phyloP scores from a whole-genome alignment of 345 rosid genomes.

The Sisymbrium altissimum region DNA sequence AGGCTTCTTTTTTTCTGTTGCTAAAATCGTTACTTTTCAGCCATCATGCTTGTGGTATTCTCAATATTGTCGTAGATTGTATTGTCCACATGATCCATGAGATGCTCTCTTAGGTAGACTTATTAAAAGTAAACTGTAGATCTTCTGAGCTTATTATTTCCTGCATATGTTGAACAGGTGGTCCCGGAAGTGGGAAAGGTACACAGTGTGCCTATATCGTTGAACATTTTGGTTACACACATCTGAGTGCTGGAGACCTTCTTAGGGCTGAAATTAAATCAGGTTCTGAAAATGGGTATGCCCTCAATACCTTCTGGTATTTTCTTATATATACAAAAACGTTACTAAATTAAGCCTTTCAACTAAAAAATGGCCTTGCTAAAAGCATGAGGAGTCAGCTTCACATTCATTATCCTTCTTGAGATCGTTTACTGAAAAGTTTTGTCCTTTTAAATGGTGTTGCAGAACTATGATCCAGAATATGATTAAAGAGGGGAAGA shows the following conservation, averaged over 20 bases:
- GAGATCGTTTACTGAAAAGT: neutral
- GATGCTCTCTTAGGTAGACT: neutral
- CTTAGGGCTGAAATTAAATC: conserved; percentile 73
- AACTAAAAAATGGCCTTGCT: neutral
- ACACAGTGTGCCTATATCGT: conserved; percentile 81
- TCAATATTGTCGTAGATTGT: neutral
- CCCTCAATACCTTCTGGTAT: neutral
- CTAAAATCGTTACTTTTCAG: neutral
- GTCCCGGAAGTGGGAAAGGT: conserved; percentile 95
- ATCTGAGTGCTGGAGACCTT: conserved; percentile 91
- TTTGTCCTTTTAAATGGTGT: neutral
- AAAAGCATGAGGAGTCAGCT: neutral
- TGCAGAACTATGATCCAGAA: conserved; percentile 55
- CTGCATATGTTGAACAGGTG: conserved; percentile 53
- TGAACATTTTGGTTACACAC: conserved; percentile 61
- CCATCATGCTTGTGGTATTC: neutral
- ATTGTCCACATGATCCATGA: neutral
- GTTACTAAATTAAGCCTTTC: neutral
- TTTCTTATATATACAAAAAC: neutral
- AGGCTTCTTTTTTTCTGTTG: neutral
- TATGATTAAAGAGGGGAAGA: conserved; percentile 61
- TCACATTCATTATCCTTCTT: neutral
- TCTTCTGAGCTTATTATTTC: neutral
- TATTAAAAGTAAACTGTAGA: neutral
- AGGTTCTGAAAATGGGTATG: conserved; percentile 89